phyloP scores from a whole-genome alignment of 2,329 filamentous ascomycete genomes.

The Aureobasidium sp. region DNA sequence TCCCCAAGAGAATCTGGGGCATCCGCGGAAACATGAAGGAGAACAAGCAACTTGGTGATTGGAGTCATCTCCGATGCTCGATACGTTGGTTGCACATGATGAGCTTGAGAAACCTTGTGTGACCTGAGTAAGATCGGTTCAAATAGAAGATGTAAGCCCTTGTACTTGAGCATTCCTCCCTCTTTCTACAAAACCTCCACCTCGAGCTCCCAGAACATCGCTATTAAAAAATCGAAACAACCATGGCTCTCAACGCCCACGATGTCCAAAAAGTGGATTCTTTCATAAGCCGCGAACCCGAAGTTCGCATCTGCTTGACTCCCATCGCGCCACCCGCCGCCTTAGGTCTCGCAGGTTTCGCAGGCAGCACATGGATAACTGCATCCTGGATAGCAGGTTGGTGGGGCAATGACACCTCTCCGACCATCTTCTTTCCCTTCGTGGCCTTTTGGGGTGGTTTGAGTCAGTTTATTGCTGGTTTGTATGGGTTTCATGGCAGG shows the following conservation, averaged over 20 bases:
- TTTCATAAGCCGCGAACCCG: conserved; percentile 11
- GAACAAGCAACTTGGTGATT: background rate
- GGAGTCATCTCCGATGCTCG: background rate
- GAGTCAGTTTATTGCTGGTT: conserved; percentile 22
- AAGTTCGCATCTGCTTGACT: conserved; percentile 20
- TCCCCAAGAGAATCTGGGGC: background rate
- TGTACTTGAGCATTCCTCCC: too few relatives aligned
- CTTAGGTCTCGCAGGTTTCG: conserved; percentile 22
- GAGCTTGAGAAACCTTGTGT: background rate
- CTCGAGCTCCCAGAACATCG: too few relatives aligned
- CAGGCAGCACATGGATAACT: conserved; percentile 22
- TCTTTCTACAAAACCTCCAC: too few relatives aligned
- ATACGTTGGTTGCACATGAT: background rate
- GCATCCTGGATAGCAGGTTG: conserved; percentile 16
- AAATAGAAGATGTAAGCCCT: too few relatives aligned
- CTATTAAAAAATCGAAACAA: background rate
- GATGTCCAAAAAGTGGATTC: background rate
- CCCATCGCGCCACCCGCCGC: conserved; percentile 24
- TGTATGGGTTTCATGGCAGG: conserved; percentile 17
- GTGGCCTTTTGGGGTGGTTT: conserved; percentile 21
- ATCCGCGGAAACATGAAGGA: background rate
- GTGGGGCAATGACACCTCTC: conserved; percentile 18
- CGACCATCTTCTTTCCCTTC: conserved; percentile 23
- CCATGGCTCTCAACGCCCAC: background rate
- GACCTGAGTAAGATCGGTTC: background rate